phyloP scores from a whole-genome alignment of 371 early-diverging fungal genomes.

The Zancudomyces culisetae region DNA sequence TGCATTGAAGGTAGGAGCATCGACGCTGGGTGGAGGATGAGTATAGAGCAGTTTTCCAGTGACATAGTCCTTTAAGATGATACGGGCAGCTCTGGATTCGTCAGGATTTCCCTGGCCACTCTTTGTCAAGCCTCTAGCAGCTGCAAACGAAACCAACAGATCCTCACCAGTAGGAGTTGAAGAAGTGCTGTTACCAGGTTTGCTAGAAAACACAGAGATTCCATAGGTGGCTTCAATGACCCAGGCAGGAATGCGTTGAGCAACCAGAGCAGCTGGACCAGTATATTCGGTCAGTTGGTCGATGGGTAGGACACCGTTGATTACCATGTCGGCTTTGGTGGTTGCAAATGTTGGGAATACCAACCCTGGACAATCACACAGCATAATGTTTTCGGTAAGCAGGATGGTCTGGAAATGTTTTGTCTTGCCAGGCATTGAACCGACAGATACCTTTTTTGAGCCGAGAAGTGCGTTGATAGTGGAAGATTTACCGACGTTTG shows the following conservation, averaged over 20 bases:
- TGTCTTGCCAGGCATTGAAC: conserved; percentile 99
- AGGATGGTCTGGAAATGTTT: conserved; percentile 96
- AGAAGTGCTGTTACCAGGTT: conserved; percentile 59
- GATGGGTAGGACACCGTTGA: conserved; percentile 96
- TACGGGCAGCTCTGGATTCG: conserved; percentile 87
- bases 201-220: conserved; percentile 56
- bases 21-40: conserved; percentile 54
- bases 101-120: conserved; percentile 91
- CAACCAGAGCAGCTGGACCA: conserved; percentile 69
- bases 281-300: conserved; percentile 94
- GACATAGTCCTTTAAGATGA: conserved; percentile 91
- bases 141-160: conserved; percentile 59
- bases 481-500: conserved; percentile 99
- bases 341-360: conserved; percentile 98
- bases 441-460: conserved; percentile 87
- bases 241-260: conserved; percentile 67
- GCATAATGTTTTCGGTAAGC: conserved; percentile 55
- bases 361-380: conserved; percentile 99
- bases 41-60: conserved; percentile 63
- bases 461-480: conserved; percentile 97
- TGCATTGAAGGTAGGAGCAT: conserved; percentile 40
- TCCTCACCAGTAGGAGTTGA: conserved; percentile 69
- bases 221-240: conserved; percentile 86
- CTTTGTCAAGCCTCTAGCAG: conserved; percentile 77
- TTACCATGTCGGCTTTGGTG: conserved; percentile 93